Conservation (phyloP, 1,284 basidiomycete species). For the Ceratobasidium theobromae region DNA sequence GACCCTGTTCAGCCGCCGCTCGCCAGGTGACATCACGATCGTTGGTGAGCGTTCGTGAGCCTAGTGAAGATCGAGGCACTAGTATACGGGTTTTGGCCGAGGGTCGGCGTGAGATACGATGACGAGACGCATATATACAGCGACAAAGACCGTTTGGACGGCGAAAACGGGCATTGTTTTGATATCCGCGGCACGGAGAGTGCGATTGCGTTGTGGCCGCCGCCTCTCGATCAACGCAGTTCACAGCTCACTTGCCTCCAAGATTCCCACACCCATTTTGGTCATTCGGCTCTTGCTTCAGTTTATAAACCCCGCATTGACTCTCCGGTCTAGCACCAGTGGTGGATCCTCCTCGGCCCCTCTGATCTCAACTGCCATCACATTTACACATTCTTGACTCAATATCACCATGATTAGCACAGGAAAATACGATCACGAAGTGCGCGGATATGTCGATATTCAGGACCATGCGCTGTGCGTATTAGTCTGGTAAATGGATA, state of each 20-base stretch:
- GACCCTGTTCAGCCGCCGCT: background rate
- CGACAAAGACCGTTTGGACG: background rate
- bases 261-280: slow-evolving; percentile 28
- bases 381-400: background rate
- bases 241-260: slow-evolving; percentile 31
- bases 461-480: slow-evolving; percentile 71
- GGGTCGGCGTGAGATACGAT: slow-evolving; percentile 28
- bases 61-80: no score
- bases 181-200: background rate
- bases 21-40: slow-evolving; percentile 4
- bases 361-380: background rate
- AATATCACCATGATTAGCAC: slow-evolving; percentile 19
- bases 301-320: slow-evolving; percentile 28
- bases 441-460: slow-evolving; percentile 62
- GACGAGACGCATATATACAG: slow-evolving; percentile 16
- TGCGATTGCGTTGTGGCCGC: slow-evolving; percentile 22
- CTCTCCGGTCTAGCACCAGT: slow-evolving; percentile 7
- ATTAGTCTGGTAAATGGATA: background rate
- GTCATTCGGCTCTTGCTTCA: no score
- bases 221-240: slow-evolving; percentile 15
- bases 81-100: slow-evolving; percentile 33
- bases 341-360: slow-evolving; percentile 2
- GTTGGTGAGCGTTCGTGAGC: no score
- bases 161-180: background rate
- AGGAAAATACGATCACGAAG: slow-evolving; percentile 35